Evolutionary conservation across 495 filamentous ascomycete species (phyloP), one percentile per base, ranked within the genome.

Genomic region (Clavariopsis aquatica): DNA sequence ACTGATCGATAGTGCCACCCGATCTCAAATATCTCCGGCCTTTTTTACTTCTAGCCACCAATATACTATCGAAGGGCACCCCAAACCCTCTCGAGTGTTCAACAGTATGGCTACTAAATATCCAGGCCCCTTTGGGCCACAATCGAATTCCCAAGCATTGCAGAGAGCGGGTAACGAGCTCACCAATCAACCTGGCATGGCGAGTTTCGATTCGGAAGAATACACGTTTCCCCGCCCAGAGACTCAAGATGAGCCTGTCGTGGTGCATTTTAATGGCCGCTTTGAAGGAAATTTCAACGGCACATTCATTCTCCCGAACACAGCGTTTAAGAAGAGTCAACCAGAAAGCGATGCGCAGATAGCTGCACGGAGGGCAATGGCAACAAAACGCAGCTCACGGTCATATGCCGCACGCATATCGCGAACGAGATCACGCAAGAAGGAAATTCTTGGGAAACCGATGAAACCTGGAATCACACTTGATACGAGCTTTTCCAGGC

Each of bases 401-500:
- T 61, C 69, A 1, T 65, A 28, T 36, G 23, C 52, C 1, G 41
- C 36, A 36, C 64, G 65, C 27, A 49, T 52, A 3, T 57, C 56
- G 20, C 60, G 69, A 28, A 38, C 36, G 5, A 64, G 60, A 46
- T 72, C 70, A n/a, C 53, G 60, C 23, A 64, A 59, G 56, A 66
- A 67, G 46, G 57, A 62, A 52, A 66, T 62, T 17, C 45, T 45
- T 4, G 22, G 26, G 2, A 61, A 27, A 22, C 61, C 55, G 28
- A 36, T 31, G 15, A 73, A 64, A 47, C 74, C 72, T 15, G 70
- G 68, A 7, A 73, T 75, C 26, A 71, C 61, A 5, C 57, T 76
- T 4, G 69, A 75, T 36, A 76, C 74, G 1, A 73, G 62, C 43
- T 69, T 76, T 52, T 54, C 69, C 19, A 49, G 65, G 22, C 71